Conservation (phyloP, 176 grass and related monocot genomes). For the Bonia amplexicaulis region DNA sequence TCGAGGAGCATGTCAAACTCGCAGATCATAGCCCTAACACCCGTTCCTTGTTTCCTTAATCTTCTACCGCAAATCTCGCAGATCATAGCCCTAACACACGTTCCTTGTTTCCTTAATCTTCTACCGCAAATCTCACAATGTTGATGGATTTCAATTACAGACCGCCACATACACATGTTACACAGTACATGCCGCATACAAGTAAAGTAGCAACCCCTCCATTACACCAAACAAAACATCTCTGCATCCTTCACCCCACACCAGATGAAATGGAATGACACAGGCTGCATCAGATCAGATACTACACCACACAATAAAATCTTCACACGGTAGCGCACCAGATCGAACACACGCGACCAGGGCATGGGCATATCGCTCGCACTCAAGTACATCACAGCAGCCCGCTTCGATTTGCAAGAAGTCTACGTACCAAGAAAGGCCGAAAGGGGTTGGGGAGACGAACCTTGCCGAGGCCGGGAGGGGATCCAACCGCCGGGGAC, state of each 20-base stretch:
- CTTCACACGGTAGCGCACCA: not conserved
- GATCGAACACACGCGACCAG: not conserved
- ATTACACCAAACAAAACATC: not conserved
- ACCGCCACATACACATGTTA: not conserved
- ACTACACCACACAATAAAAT: not conserved
- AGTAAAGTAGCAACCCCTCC: not conserved
- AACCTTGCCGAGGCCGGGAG: constrained; percentile 34
- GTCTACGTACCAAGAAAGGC: not conserved
- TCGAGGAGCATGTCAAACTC: not conserved
- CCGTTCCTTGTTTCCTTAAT: not conserved
- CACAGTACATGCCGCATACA: not conserved
- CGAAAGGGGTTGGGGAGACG: not conserved
- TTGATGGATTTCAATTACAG: not conserved
- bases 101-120: not conserved
- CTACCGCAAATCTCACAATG: not conserved
- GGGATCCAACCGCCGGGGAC: not conserved
- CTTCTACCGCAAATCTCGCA: not conserved
- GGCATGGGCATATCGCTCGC: not conserved
- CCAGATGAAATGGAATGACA: not conserved
- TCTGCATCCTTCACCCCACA: not conserved
- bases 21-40: not conserved
- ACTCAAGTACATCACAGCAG: not conserved
- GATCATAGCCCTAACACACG: not conserved
- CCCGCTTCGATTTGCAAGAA: not conserved
- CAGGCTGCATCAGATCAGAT: not conserved